Evolutionary conservation across 164 flowering plant genomes (phyloP).

Genomic region (Tetrastigma voinierianum): DNA sequence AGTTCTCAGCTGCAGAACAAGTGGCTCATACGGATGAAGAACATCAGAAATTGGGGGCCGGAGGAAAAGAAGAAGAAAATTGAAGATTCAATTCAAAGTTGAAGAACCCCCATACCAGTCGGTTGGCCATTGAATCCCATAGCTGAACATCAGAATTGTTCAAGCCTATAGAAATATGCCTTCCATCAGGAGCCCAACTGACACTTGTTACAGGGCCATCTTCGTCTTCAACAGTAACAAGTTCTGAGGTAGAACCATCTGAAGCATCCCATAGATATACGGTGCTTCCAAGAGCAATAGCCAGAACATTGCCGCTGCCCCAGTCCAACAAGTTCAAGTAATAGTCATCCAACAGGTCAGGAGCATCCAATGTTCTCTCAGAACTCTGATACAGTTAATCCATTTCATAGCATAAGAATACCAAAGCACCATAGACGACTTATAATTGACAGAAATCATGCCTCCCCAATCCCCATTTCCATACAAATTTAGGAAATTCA

Average conservation of each 20-base stretch:
- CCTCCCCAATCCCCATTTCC: too few relatives aligned
- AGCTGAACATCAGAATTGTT: slow-evolving; percentile 21
- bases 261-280: slow-evolving; percentile 25
- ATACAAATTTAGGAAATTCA: background rate
- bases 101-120: slow-evolving; percentile 1
- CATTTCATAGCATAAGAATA: background rate
- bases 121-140: slow-evolving; percentile 14
- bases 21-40: background rate
- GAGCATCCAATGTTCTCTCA: slow-evolving; percentile 25
- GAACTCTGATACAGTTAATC: slow-evolving; percentile 3
- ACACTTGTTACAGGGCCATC: slow-evolving; percentile 21
- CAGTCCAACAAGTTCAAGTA: slow-evolving; percentile 26
- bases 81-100: too few relatives aligned
- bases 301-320: slow-evolving; percentile 18
- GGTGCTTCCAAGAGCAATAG: slow-evolving; percentile 17
- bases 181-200: slow-evolving; percentile 22
- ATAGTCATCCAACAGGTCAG: slow-evolving; percentile 18
- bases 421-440: background rate
- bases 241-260: slow-evolving; percentile 18
- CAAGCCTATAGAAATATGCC: slow-evolving; percentile 17
- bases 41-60: background rate
- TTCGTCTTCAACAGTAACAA: slow-evolving; percentile 16
- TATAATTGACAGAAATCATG: background rate
- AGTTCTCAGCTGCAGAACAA: slow-evolving; percentile 19
- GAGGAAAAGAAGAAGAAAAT: background rate